Conservation (phyloP, 441 rosid species). For the Euphorbia celastroides region DNA sequence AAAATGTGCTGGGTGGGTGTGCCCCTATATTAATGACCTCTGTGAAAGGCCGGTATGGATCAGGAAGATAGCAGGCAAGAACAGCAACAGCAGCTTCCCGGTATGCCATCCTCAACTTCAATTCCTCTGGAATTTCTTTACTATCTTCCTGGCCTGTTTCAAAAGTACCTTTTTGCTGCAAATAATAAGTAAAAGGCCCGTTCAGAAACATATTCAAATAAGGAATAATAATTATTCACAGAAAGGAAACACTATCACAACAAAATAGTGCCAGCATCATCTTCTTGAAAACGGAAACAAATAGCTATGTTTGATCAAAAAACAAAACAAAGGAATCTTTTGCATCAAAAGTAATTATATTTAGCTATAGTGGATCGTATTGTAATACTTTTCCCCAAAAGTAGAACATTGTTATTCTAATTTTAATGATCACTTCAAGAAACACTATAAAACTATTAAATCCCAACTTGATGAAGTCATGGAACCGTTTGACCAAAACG, state of each 20-base stretch:
- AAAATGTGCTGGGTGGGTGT: not conserved
- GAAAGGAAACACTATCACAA: not conserved
- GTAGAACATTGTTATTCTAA: not conserved
- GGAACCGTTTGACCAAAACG: too few relatives aligned
- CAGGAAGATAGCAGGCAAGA: slow-evolving; percentile 84
- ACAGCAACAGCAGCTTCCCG: slow-evolving; percentile 95
- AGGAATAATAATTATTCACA: not conserved
- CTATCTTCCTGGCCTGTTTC: slow-evolving; percentile 98
- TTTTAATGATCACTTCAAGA: not conserved
- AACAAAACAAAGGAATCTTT: not conserved
- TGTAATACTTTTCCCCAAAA: not conserved
- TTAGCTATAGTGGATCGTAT: not conserved
- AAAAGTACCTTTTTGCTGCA: slow-evolving; percentile 97
- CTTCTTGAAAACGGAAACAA: not conserved
- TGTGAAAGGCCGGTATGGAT: slow-evolving; percentile 64
- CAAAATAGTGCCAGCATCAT: not conserved
- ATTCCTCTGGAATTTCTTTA: slow-evolving; percentile 72
- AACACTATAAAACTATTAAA: not conserved
- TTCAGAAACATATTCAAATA: slow-evolving; percentile 13
- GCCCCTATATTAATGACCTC: slow-evolving; percentile 42
- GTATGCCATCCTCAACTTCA: slow-evolving; percentile 84
- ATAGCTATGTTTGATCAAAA: not conserved
- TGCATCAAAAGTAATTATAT: not conserved
- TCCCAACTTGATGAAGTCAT: not conserved
- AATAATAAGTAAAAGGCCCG: slow-evolving; percentile 18